Evolutionary conservation across 169 alveolate species (phyloP).

Genomic region (Cyclospora cayetanensis): DNA sequence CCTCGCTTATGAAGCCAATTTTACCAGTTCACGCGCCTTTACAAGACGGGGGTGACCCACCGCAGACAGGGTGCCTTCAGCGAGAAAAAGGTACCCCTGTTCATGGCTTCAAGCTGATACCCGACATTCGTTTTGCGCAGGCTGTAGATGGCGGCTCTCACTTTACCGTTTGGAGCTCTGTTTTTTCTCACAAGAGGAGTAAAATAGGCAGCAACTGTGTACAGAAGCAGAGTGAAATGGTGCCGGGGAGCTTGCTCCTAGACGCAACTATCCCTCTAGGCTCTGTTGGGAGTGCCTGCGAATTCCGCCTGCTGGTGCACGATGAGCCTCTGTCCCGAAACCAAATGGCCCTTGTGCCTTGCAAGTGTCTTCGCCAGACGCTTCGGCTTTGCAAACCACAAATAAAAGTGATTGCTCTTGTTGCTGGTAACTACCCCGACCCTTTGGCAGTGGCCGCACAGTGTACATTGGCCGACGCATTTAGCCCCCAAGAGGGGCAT

Average conservation of each 20-base stretch:
- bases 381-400: not conserved
- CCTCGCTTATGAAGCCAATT: not conserved
- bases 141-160: conserved; percentile 2
- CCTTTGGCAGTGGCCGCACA: too few species aligned
- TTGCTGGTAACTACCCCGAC: too few species aligned
- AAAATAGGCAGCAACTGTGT: not conserved
- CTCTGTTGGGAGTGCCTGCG: not conserved
- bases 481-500: too few species aligned
- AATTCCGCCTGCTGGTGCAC: not conserved
- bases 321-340: not conserved
- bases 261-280: not conserved
- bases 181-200: not conserved
- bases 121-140: not conserved
- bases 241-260: not conserved
- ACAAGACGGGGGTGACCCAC: not conserved
- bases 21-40: not conserved
- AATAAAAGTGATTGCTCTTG: not conserved
- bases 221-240: not conserved
- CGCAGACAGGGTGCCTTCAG: not conserved
- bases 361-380: not conserved
- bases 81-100: not conserved
- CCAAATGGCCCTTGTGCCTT: not conserved
- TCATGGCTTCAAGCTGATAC: not conserved
- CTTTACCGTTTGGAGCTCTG: not conserved
- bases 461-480: too few species aligned